Base-by-base conservation (phyloP, 371 early-diverging fungal species). In the Syncephalastrum monosporum region DNA sequence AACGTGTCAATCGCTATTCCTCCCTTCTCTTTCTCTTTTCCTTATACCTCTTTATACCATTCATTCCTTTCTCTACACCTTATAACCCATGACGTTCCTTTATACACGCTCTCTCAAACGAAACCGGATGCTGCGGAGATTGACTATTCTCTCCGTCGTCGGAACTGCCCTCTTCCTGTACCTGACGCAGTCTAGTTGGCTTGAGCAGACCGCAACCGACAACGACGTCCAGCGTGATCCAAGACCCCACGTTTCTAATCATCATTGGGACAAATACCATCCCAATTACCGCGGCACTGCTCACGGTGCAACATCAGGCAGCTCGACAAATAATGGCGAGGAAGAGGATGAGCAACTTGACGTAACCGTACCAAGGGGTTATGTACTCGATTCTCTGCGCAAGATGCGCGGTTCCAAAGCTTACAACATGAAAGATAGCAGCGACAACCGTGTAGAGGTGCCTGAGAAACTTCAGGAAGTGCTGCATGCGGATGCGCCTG, bases 41-140 rank as follows among this genome's bases (percentile, higher is more conserved):
- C 43, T 27, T 59, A 42, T 47, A 42, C 27, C 42, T 48, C 43
- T 29, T 58, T 8, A 19, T 50, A 15, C 27, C 33, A 21, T 50
- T 14, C 48, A 21, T 48, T 47, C 47, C 42, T 8, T 45, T 53
- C 27, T 41, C 52, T 27, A 38, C 25, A 29, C 19, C 38, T 27
- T 47, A 24, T 27, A 23, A n/a, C 4, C 41, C 59, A 59, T 59
- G 59, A 47, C 59, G 43, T 59, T 56, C 52, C 54, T 56, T 51
- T 53, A 47, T 43, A 44, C 58, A 14, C 50, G 53, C 12, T 64
- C 59, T 6, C 29, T 62, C 15, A 65, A 56, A 46, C 65, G 65
- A 3, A 56, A 65, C 15, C 24, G 65, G n/a, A 17, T 55, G 10
- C 27, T 65, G 25, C 50, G 55, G 42, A 44, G 50, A 45, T 16